Evolutionary conservation across 768 basidiomycete genomes (phyloP).

Genomic region (Cyclocybe cylindracea): DNA sequence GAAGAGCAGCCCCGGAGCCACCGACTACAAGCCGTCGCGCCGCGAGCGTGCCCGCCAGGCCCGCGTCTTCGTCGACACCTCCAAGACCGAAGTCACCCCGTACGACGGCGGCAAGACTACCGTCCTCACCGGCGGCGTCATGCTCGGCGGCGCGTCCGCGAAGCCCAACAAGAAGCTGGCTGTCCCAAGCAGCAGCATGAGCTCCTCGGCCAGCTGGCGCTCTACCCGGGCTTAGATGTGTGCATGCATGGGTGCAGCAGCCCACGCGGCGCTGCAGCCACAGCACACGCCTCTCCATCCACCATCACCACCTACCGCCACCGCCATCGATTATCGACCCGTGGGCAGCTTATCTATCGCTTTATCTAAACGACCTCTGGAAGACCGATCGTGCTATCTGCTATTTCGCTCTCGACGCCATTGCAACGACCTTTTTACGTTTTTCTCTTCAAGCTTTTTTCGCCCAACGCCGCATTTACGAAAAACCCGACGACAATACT

Average conservation of each 20-base stretch:
- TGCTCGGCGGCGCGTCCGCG: slow-evolving; percentile 60
- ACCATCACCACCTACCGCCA: slow-evolving; percentile 13
- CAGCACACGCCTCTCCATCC: background rate
- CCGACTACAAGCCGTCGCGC: slow-evolving; percentile 55
- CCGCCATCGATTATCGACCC: slow-evolving; percentile 3
- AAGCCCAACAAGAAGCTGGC: slow-evolving; percentile 25
- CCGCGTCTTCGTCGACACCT: slow-evolving; percentile 71
- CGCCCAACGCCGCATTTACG: slow-evolving; percentile 1
- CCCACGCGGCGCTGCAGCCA: background rate
- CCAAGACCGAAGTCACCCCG: slow-evolving; percentile 79
- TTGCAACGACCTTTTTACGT: slow-evolving; percentile 18
- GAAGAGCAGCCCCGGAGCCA: slow-evolving; percentile 18
- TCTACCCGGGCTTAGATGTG: slow-evolving; percentile 45
- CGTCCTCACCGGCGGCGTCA: slow-evolving; percentile 84
- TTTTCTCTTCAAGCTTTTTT: slow-evolving; percentile 7
- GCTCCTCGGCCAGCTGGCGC: slow-evolving; percentile 55
- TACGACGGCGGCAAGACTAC: slow-evolving; percentile 90
- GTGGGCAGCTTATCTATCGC: slow-evolving; percentile 2
- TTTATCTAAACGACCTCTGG: slow-evolving; percentile 23
- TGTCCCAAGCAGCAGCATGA: slow-evolving; percentile 29
- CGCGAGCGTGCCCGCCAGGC: slow-evolving; percentile 70
- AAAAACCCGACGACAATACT: slow-evolving; percentile 11
- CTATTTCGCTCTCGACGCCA: slow-evolving; percentile 22
- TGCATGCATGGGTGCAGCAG: slow-evolving; percentile 9
- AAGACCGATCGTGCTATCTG: slow-evolving; percentile 16